Evolutionary conservation across 164 flowering plant species (phyloP).

Genomic region (Nymphaea colorata): DNA sequence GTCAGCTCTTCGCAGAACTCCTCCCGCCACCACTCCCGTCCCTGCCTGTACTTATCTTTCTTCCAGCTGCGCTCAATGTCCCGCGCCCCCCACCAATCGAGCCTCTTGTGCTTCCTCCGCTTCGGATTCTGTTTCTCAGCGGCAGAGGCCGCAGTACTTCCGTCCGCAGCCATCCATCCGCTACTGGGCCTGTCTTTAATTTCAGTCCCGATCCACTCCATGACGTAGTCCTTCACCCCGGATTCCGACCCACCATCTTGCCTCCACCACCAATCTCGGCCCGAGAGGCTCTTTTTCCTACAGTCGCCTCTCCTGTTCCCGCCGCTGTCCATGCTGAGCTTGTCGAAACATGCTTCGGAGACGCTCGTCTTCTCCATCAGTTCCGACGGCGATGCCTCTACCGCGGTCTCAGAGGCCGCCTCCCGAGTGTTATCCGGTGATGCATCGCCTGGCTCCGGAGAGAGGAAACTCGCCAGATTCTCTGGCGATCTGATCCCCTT

Average conservation of each 20-base stretch:
- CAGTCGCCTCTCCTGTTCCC: slow-evolving; percentile 18
- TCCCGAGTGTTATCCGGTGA: slow-evolving; percentile 34
- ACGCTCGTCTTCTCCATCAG: slow-evolving; percentile 42
- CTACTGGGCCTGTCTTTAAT: slow-evolving; percentile 69
- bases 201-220: slow-evolving; percentile 98
- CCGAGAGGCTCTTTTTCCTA: slow-evolving; percentile 35
- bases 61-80: slow-evolving; percentile 39
- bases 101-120: slow-evolving; percentile 18
- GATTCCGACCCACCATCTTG: slow-evolving; percentile 56
- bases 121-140: slow-evolving; percentile 25
- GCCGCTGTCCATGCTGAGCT: slow-evolving; percentile 60
- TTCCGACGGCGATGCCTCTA: slow-evolving; percentile 41
- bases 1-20: slow-evolving; percentile 73
- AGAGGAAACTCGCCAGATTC: slow-evolving; percentile 1
- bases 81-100: slow-evolving; percentile 82
- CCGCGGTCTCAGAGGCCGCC: slow-evolving; percentile 28
- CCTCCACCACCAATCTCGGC: slow-evolving; percentile 84
- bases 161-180: slow-evolving; percentile 36
- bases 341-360: slow-evolving; percentile 47
- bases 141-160: slow-evolving; percentile 8
- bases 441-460: slow-evolving; percentile 21
- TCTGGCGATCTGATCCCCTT: slow-evolving; percentile 9
- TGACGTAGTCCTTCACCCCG: slow-evolving; percentile 86
- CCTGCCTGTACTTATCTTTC: slow-evolving; percentile 53
- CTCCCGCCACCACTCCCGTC: slow-evolving; percentile 94